Evolutionary conservation across 1,284 basidiomycete species (phyloP).

Genomic region (Xerocomus amazonicus): DNA sequence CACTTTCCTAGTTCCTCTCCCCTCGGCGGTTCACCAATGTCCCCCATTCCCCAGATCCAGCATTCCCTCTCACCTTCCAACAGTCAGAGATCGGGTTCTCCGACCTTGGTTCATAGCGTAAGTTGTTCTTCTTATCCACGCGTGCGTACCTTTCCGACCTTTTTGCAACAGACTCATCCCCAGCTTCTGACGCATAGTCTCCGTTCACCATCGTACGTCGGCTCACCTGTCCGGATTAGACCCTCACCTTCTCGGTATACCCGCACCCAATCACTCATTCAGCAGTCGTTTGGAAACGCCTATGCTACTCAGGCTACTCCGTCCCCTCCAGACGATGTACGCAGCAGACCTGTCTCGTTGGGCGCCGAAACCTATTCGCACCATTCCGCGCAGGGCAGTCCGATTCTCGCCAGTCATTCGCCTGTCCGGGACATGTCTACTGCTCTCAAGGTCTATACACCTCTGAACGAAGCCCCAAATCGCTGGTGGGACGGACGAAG

Average conservation of each 20-base stretch:
- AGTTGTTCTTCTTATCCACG: not conserved
- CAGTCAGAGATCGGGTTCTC: conserved; percentile 8
- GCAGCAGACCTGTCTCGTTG: conserved; percentile 11
- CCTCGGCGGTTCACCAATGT: conserved; percentile 4
- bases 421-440: not conserved
- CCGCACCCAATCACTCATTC: conserved; percentile 20
- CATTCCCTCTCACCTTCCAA: conserved; percentile 8
- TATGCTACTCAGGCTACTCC: not conserved
- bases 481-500: conserved; percentile 22
- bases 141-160: not conserved
- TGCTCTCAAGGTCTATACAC: conserved; percentile 4
- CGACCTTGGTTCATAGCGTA: conserved; percentile 11
- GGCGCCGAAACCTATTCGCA: not conserved
- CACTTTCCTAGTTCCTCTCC: conserved; percentile 16
- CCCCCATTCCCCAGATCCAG: not conserved
- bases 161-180: conserved; percentile 1
- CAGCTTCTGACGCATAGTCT: conserved; percentile 7
- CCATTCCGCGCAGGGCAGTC: not conserved
- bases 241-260: conserved; percentile 8
- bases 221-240: conserved; percentile 5
- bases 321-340: not conserved
- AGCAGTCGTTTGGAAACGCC: conserved; percentile 14
- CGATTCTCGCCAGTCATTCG: not conserved
- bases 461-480: conserved; percentile 19
- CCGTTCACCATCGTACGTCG: conserved; percentile 7